Conservation (phyloP, 2,329 filamentous ascomycete species). For the Diaporthe humulicola region DNA sequence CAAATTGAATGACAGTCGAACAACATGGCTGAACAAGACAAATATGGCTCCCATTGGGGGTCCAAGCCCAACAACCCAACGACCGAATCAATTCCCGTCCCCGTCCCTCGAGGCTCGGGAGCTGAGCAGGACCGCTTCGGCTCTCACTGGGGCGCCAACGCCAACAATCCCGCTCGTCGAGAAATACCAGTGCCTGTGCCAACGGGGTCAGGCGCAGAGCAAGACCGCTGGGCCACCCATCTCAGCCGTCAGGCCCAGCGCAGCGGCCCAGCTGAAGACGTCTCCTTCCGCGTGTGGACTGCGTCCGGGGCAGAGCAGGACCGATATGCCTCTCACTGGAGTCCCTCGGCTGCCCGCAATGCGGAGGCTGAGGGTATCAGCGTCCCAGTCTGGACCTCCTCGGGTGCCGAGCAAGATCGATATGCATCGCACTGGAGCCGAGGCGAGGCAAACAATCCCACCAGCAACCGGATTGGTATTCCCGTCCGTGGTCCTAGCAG, state of each 20-base stretch:
- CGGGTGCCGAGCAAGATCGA: conserved; percentile 43
- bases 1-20: background rate
- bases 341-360: conserved; percentile 35
- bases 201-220: conserved; percentile 41
- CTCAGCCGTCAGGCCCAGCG: conserved; percentile 41
- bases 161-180: conserved; percentile 24
- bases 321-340: conserved; percentile 36
- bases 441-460: conserved; percentile 38
- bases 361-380: conserved; percentile 41
- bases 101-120: conserved; percentile 36
- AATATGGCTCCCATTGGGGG: conserved; percentile 38
- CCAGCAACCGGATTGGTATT: conserved; percentile 26
- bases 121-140: conserved; percentile 41
- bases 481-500: conserved; percentile 34
- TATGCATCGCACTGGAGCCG: conserved; percentile 39
- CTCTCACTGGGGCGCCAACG: conserved; percentile 31
- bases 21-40: conserved; percentile 45
- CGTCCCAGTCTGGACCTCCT: conserved; percentile 38
- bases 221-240: conserved; percentile 43
- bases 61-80: conserved; percentile 34
- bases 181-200: conserved; percentile 30
- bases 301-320: conserved; percentile 37
- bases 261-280: conserved; percentile 31
- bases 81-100: conserved; percentile 17
- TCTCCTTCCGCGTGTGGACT: conserved; percentile 31